Evolutionary conservation across 139 green algal species (phyloP).

Genomic region (Chlorella sp.): DNA sequence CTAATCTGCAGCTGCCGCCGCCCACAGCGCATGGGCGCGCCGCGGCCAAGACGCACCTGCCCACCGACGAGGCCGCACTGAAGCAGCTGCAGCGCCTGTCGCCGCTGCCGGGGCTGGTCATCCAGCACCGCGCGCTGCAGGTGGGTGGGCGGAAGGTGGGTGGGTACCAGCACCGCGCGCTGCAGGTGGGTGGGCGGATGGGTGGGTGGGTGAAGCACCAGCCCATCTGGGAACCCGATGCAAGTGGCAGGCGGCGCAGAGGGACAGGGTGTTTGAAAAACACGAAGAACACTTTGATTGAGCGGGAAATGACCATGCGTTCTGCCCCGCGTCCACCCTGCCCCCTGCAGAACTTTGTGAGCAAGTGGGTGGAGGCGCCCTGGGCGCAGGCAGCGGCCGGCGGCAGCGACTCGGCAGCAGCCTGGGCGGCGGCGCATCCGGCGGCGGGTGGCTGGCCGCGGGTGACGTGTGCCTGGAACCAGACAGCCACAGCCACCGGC

Average conservation of each 20-base stretch:
- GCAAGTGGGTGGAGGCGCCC: slow-evolving; percentile 52
- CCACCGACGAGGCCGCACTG: slow-evolving; percentile 63
- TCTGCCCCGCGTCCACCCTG: not conserved
- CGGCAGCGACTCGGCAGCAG: not conserved
- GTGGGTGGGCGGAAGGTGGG: not conserved
- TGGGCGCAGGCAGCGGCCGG: slow-evolving; percentile 45
- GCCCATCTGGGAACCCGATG: no score
- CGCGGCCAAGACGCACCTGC: slow-evolving; percentile 48
- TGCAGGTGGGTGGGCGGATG: no score
- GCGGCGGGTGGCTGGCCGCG: slow-evolving; percentile 2
- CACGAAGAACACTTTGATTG: no score
- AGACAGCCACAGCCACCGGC: slow-evolving; percentile 70
- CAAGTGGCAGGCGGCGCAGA: no score
- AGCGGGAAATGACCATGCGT: no score
- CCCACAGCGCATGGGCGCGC: not conserved
- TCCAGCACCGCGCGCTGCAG: slow-evolving; percentile 49
- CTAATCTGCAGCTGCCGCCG: slow-evolving; percentile 3
- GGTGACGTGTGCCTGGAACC: slow-evolving; percentile 70
- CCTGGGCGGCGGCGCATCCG: not conserved
- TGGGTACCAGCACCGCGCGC: no score
- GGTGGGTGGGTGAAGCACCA: no score
- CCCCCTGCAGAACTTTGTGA: slow-evolving; percentile 43
- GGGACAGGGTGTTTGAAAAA: no score
- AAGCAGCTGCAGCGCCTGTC: slow-evolving; percentile 45
- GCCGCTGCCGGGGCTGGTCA: slow-evolving; percentile 56